phyloP scores from a whole-genome alignment of 176 grass and related monocot species.

The Chloris gayana region DNA sequence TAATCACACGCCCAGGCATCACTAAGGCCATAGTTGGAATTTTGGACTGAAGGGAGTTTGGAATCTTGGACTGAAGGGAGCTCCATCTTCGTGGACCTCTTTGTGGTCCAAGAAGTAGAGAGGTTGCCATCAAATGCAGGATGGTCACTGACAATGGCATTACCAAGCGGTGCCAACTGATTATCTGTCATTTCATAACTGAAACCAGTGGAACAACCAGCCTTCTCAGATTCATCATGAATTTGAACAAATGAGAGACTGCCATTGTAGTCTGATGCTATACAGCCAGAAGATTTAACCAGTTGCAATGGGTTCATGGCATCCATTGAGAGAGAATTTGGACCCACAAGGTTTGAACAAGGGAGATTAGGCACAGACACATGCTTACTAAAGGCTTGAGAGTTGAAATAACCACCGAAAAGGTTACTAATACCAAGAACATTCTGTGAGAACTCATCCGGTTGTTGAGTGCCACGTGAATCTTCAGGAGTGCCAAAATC shows the following conservation, averaged over 20 bases:
- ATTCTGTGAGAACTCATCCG: constrained; percentile 25
- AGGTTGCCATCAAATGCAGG: constrained; percentile 43
- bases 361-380: background rate
- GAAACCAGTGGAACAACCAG: constrained; percentile 27
- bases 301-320: constrained; percentile 21
- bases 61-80: constrained; percentile 78
- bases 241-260: constrained; percentile 15
- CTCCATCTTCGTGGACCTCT: constrained; percentile 50
- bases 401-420: constrained; percentile 33
- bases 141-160: constrained; percentile 38
- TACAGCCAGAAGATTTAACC: constrained; percentile 13
- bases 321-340: background rate
- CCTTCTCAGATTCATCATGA: constrained; percentile 21
- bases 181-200: constrained; percentile 17
- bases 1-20: background rate
- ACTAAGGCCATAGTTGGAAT: constrained; percentile 29
- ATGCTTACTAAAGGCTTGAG: background rate
- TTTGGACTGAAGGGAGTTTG: constrained; percentile 80
- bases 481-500: constrained; percentile 22
- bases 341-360: constrained; percentile 11
- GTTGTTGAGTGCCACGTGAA: constrained; percentile 30
- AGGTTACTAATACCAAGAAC: constrained; percentile 20
- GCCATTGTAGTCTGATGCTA: background rate
- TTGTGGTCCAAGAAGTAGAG: constrained; percentile 55
- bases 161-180: constrained; percentile 21